A percentile compares a stretch with the other conserved stretches of the same genome.
phyloP scores from a whole-genome alignment of 176 grass and related monocot species.

The Juncus effusus region DNA sequence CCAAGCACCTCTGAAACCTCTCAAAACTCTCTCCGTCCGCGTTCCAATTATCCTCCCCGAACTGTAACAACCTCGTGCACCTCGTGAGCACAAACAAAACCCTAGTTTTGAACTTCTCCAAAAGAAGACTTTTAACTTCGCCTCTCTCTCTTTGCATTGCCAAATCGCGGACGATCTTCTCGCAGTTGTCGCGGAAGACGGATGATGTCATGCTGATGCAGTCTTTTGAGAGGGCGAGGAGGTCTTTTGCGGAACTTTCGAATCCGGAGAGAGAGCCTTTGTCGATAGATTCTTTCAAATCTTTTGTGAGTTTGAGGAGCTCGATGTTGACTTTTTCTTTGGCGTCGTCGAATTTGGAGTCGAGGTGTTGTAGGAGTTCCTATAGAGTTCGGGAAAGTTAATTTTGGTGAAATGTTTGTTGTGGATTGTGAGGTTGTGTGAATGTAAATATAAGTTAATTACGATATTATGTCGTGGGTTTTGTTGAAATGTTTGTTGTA shows the following conservation, averaged over 20 bases:
- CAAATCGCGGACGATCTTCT: constrained; percentile 32
- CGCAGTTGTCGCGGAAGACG: constrained; percentile 31
- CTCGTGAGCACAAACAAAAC: constrained; percentile 31
- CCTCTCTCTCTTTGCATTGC: constrained; percentile 10
- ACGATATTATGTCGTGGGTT: too few relatives aligned
- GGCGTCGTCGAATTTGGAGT: constrained; percentile 33
- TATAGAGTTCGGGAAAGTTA: neutral
- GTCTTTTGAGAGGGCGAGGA: constrained; percentile 18
- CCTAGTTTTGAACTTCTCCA: constrained; percentile 27
- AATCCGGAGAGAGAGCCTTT: constrained; percentile 25
- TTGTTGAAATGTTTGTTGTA: too few relatives aligned
- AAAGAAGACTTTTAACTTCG: constrained; percentile 7
- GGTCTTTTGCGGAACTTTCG: constrained; percentile 21
- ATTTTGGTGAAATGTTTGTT: too few relatives aligned
- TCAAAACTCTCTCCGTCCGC: constrained; percentile 23
- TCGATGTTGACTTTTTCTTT: constrained; percentile 35
- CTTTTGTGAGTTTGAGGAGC: constrained; percentile 18
- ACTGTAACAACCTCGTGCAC: constrained; percentile 36
- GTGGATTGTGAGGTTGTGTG: too few relatives aligned
- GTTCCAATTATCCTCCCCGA: constrained; percentile 28
- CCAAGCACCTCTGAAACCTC: constrained; percentile 31
- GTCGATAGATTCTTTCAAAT: constrained; percentile 21
- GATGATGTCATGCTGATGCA: constrained; percentile 26
- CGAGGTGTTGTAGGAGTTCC: constrained; percentile 24
- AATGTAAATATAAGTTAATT: too few relatives aligned